phyloP scores from a whole-genome alignment of 345 rosid species.

The Brassica cretica region DNA sequence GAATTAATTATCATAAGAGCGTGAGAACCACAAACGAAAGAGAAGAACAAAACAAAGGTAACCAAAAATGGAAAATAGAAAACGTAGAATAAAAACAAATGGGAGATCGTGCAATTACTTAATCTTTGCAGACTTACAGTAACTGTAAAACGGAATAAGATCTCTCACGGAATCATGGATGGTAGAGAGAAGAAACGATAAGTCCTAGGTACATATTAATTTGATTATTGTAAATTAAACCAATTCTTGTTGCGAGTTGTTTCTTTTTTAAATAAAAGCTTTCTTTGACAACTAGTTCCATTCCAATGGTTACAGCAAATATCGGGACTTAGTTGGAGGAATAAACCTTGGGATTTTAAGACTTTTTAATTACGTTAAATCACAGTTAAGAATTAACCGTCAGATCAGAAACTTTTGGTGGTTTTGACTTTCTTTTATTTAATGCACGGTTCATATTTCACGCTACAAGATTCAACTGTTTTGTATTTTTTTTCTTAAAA shows the following conservation, averaged over 20 bases:
- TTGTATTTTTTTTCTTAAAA: neutral
- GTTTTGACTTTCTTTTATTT: neutral
- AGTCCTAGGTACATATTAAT: slow-evolving; percentile 18
- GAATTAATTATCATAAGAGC: slow-evolving; percentile 16
- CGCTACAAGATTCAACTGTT: neutral
- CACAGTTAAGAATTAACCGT: neutral
- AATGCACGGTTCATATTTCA: neutral
- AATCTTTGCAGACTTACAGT: slow-evolving; percentile 16
- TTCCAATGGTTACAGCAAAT: slow-evolving; percentile 32
- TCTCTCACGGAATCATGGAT: slow-evolving; percentile 29
- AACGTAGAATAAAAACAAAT: slow-evolving; percentile 4
- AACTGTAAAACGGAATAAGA: slow-evolving; percentile 32
- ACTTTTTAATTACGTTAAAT: neutral
- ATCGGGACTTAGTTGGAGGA: slow-evolving; percentile 19
- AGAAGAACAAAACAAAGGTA: neutral
- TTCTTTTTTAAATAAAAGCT: neutral
- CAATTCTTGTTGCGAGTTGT: slow-evolving; percentile 27
- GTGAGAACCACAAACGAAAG: slow-evolving; percentile 35
- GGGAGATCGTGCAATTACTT: slow-evolving; percentile 24
- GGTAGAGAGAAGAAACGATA: slow-evolving; percentile 21
- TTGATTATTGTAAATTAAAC: neutral
- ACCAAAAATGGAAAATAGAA: neutral
- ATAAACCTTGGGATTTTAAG: slow-evolving; percentile 18
- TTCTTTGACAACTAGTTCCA: slow-evolving; percentile 18
- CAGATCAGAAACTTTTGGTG: neutral